Conservation (phyloP, 2,329 filamentous ascomycete species). For the Colletotrichum orchidophilum region DNA sequence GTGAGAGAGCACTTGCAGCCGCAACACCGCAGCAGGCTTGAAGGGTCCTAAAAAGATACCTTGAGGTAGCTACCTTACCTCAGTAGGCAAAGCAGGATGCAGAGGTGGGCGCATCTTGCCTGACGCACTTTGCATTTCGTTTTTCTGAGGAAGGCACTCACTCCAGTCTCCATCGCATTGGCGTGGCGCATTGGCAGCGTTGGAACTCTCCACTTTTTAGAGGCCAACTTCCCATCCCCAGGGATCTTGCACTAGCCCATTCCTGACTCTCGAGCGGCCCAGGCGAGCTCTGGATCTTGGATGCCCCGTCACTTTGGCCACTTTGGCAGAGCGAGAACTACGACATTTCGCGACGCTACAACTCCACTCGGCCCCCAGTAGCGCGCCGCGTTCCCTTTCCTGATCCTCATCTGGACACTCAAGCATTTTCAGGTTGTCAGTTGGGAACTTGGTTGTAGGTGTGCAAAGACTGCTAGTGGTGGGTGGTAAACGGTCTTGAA, state of each 20-base stretch:
- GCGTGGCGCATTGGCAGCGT: background rate
- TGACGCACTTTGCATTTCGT: background rate
- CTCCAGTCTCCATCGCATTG: no score
- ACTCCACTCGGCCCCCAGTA: background rate
- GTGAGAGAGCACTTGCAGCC: background rate
- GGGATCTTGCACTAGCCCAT: conserved; percentile 28
- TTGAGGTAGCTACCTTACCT: no score
- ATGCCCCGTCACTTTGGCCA: background rate
- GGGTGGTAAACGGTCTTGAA: background rate
- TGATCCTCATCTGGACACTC: background rate
- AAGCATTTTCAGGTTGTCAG: background rate
- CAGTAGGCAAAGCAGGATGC: background rate
- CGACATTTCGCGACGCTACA: background rate
- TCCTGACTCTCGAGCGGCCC: conserved; percentile 21
- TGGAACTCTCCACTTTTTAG: conserved; percentile 23
- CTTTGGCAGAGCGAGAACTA: background rate
- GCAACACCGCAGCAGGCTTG: background rate
- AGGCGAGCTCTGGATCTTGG: conserved; percentile 20
- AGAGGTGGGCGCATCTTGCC: background rate
- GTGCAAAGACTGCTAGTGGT: background rate
- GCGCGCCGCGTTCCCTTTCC: background rate
- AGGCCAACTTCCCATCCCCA: conserved; percentile 14
- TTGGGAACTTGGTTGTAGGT: background rate
- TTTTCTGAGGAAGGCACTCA: no score
- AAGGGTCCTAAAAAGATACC: no score